Conservation (phyloP, 2,329 filamentous ascomycete species). For the Passalora sequoiae region DNA sequence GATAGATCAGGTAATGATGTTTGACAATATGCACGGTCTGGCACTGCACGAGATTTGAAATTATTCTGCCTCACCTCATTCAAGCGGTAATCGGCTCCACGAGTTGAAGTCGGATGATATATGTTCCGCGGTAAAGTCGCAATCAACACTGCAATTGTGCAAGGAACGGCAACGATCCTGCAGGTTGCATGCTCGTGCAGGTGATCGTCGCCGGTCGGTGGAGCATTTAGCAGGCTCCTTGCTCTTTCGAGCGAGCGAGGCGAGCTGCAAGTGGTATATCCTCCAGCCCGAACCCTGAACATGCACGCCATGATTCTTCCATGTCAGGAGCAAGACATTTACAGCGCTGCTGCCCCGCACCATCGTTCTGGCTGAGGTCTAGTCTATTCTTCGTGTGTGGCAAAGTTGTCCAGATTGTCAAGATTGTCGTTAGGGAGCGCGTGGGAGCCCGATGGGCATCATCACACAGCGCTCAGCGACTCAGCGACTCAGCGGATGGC, state of each 20-base stretch:
- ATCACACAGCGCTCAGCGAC: too few species aligned
- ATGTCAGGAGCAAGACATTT: background rate
- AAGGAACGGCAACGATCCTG: background rate
- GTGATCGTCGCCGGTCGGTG: conserved; percentile 1
- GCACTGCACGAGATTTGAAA: too few species aligned
- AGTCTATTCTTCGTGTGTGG: background rate
- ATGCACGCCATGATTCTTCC: conserved; percentile 1
- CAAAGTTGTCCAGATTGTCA: too few species aligned
- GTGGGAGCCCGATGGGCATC: too few species aligned
- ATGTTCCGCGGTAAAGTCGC: background rate
- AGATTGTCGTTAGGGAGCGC: too few species aligned
- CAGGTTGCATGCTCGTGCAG: background rate
- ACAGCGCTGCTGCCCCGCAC: conserved; percentile 1
- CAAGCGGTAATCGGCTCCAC: too few species aligned
- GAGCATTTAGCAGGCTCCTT: too few species aligned
- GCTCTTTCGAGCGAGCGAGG: too few species aligned
- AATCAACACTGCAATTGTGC: background rate
- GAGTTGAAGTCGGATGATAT: background rate
- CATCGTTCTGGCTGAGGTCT: background rate
- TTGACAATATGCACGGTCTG: background rate
- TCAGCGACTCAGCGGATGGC: too few species aligned
- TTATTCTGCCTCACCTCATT: too few species aligned
- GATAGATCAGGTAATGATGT: background rate
- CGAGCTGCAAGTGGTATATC: too few species aligned
- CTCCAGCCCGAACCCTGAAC: too few species aligned